Base-by-base conservation (phyloP, 495 filamentous ascomycete genomes). In the Astrocystis sublimbata region DNA sequence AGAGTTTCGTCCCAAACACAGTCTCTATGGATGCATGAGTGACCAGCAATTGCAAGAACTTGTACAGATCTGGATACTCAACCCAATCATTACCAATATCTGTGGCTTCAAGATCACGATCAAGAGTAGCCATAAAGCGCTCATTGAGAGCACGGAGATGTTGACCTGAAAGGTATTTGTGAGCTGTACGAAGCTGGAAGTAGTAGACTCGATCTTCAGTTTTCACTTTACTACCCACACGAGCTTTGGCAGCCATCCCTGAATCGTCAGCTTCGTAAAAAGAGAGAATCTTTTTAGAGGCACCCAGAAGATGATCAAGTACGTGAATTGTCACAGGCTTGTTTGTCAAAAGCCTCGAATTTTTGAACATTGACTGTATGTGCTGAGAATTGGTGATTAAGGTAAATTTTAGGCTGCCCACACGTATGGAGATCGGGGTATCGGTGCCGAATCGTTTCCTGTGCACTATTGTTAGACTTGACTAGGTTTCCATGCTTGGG, bases 1-100 rank as follows among this genome's bases (percentile, higher is more conserved):
- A 40, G 24, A 75, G n/a, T 23, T 65, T 50, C 7, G 56, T 42
- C 1, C 73, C 73, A 33, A 66, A 64, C 30, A 75, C 49, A 1
- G 73, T 54, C 40, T 70, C 71, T 7, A 67, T 58, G 13, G 63
- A 26, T 9, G 73, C 42, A 19, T 7, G 42, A n/a, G 60, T 64
- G 5, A 65, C 45, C 6, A 13, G 8, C 4, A 26, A 4, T 33
- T 72, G 62, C 1, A 73, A 10, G 54, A 75, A 66, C 0, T 7
- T 10, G 35, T 65, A 68, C 15, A 75, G 62, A 46, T 73, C 71
- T 21, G 65, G 54, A 24, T 57, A 47, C 6, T 68, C 64, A 17
- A 61, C 51, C 66, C 66, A 71, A 6, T 57, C 58, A 13, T 59
- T 23, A 15, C 38, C 17, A 35, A 57, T 23, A 12, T 49, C 21